These are phyloP conservation scores for Chloropicon primus DNA, from an alignment of 139 green algal genomes.

Conservation along the genomic window DNA sequence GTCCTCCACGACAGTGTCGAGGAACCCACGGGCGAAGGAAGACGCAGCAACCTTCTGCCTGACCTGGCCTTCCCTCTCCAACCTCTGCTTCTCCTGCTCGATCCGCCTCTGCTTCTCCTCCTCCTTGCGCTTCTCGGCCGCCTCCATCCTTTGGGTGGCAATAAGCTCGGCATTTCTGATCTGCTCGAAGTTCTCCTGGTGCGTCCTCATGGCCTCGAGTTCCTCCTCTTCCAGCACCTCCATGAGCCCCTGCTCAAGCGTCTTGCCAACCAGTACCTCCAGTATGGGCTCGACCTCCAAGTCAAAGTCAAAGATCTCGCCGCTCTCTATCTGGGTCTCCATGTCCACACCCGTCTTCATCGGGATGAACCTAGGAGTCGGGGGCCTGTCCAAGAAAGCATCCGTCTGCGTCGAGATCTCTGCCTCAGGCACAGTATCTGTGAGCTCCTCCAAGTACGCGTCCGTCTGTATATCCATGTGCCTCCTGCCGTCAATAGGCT, in stretches of 20 bases:
- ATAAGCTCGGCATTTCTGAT: constrained; percentile 63
- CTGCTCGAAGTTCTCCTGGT: constrained; percentile 33
- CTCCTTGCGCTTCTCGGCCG: constrained; percentile 57
- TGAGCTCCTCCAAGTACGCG: constrained; percentile 67
- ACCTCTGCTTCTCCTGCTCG: constrained; percentile 21
- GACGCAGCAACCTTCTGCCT: constrained; percentile 48
- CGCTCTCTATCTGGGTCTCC: constrained; percentile 52
- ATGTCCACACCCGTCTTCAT: constrained; percentile 61
- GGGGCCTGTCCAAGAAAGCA: constrained; percentile 59
- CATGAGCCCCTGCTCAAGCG: constrained; percentile 73
- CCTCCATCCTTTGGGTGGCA: constrained; percentile 68
- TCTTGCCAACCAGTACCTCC: constrained; percentile 73
- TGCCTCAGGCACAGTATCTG: constrained; percentile 53
- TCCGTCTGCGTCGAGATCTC: constrained; percentile 67
- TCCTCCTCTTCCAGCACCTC: constrained; percentile 84
- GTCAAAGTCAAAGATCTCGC: constrained; percentile 85
- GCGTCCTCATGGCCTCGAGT: constrained; percentile 57
- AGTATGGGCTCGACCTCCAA: constrained; percentile 78
- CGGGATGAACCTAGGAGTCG: constrained; percentile 63
- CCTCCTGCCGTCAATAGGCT: constrained; percentile 53
- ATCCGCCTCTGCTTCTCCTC: constrained; percentile 68
- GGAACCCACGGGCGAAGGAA: constrained; percentile 59
- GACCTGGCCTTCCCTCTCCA: constrained; percentile 48
- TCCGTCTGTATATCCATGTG: constrained; percentile 75
- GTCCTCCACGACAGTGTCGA: constrained; percentile 50